A percentile compares a stretch with the other conserved stretches of the same genome.
Evolutionary conservation across 805 yeast genomes (phyloP).

Genomic region (Metschnikowia matae): DNA sequence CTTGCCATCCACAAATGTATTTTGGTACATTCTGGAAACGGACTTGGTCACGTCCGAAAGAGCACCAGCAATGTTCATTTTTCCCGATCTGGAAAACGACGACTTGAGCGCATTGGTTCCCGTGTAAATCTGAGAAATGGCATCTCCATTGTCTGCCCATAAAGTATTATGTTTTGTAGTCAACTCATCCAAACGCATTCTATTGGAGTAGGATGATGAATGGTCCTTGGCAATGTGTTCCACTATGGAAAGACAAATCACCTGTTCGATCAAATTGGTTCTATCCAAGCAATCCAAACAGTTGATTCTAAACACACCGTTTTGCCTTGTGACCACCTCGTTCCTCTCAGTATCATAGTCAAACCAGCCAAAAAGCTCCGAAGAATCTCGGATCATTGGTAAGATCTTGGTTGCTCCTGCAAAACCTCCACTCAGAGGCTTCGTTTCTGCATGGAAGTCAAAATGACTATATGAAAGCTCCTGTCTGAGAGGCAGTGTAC

Average conservation of each 20-base stretch:
- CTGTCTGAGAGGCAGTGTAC: constrained; percentile 24
- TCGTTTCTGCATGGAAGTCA: constrained; percentile 91
- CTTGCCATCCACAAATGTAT: constrained; percentile 88
- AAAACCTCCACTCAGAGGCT: constrained; percentile 72
- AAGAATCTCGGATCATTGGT: constrained; percentile 58
- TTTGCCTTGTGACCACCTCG: constrained; percentile 66
- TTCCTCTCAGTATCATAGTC: constrained; percentile 57
- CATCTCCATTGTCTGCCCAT: constrained; percentile 73
- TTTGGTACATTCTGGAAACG: constrained; percentile 90
- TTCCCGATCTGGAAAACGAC: constrained; percentile 90
- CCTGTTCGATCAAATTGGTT: constrained; percentile 86
- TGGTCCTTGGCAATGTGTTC: constrained; percentile 26
- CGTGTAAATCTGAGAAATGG: constrained; percentile 58
- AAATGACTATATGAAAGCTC: constrained; percentile 64
- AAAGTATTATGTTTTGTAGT: constrained; percentile 15
- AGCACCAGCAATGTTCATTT: constrained; percentile 95
- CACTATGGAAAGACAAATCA: constrained; percentile 69
- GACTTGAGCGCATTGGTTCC: constrained; percentile 84
- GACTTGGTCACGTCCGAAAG: constrained; percentile 96
- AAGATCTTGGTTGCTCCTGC: constrained; percentile 72
- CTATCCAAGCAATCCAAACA: constrained; percentile 94
- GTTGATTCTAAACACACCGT: constrained; percentile 88
- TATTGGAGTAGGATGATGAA: not conserved
- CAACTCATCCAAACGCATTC: constrained; percentile 13
- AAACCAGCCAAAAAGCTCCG: constrained; percentile 79